A percentile compares a stretch with the other conserved stretches of the same genome.
These are phyloP conservation scores for Chrysosporium keratinophilum DNA, from an alignment of 2,329 filamentous ascomycete species.

Conservation along the genomic window DNA sequence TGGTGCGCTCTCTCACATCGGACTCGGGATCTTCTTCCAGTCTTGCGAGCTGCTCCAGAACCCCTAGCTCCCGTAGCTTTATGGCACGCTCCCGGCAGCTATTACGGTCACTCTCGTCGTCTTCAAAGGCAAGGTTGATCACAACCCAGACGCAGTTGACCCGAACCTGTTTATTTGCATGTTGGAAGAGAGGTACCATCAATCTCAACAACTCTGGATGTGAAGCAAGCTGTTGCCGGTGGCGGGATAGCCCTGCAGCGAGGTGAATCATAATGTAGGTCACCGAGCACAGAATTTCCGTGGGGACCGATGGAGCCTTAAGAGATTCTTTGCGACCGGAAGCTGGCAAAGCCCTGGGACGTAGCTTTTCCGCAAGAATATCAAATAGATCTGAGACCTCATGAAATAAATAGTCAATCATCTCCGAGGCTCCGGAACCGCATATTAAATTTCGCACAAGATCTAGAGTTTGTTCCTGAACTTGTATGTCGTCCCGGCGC, in stretches of 20 bases:
- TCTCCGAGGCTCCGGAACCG: constrained; percentile 49
- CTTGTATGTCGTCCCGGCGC: constrained; percentile 65
- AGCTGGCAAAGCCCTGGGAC: constrained; percentile 36
- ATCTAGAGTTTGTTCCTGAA: constrained; percentile 84
- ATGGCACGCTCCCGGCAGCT: constrained; percentile 56
- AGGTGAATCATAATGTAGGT: constrained; percentile 80
- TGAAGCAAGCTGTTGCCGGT: constrained; percentile 65
- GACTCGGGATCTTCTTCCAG: constrained; percentile 61
- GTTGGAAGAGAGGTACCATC: constrained; percentile 61
- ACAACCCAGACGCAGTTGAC: constrained; percentile 72
- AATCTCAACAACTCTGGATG: constrained; percentile 67
- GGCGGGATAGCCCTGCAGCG: constrained; percentile 66
- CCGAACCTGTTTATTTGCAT: constrained; percentile 63
- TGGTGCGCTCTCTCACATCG: constrained; percentile 75
- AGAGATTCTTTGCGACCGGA: constrained; percentile 18
- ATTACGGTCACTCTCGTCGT: constrained; percentile 57
- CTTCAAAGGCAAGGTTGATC: constrained; percentile 74
- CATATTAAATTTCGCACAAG: constrained; percentile 84
- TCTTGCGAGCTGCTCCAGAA: constrained; percentile 54
- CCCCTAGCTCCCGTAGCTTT: constrained; percentile 61
- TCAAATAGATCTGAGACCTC: constrained; percentile 68
- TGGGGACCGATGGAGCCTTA: constrained; percentile 28
- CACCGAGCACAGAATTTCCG: constrained; percentile 64
- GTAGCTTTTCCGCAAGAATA: constrained; percentile 68
- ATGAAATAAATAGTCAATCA: constrained; percentile 76